Evolutionary conservation across 768 basidiomycete genomes (phyloP), one percentile per base, ranked within the genome.

Genomic region (Mycena sanguinolenta): DNA sequence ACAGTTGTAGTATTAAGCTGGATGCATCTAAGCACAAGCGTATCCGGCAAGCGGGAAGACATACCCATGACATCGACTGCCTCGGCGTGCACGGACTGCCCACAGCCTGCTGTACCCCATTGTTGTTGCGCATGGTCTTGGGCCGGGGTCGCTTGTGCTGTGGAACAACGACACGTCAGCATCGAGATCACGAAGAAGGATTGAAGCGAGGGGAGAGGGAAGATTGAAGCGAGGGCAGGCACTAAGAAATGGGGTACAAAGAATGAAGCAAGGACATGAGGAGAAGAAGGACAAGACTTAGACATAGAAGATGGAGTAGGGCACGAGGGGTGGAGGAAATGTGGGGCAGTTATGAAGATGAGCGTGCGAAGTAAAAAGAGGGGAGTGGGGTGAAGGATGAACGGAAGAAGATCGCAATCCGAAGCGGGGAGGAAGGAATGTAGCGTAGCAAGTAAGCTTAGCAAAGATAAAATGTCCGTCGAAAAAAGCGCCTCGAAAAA

Each of bases 1-100:
- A 83, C 94, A 95, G 76, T 95, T 95, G 81, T 91, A 94, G 83
- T 94, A 96, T 84, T 95, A 93, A 3, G 94, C 94, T 86, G 85
- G 79, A 67, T 46, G 3, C 8, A 79, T 72, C 34, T 70, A 60
- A 70, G n/a, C n/a, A n/a, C 74, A 72, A 73, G 73, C 25, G 23
- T 14, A 10, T 13, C 9, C 3, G 17, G 16, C 38, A 25, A 36
- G 38, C 16, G 9, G 25, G 16, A 58, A 72, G 76, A 74, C 79
- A 84, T 80, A 91, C 91, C 89, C 79, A 90, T 90, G 74, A 92
- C 88, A 79, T 94, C 93, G 71, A 90, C 87, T 61, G 90, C 84
- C 78, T 93, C 93, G 75, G 87, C 89, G 72, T 92, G 89, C 42
- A 87, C 84, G 46, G 82, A 84, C 77, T 91, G 90, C 30, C 88